Percentiles rank a stretch among this genome's conserved stretches.
phyloP scores from a whole-genome alignment of 176 grass and related monocot species.

The Guadua angustifolia region DNA sequence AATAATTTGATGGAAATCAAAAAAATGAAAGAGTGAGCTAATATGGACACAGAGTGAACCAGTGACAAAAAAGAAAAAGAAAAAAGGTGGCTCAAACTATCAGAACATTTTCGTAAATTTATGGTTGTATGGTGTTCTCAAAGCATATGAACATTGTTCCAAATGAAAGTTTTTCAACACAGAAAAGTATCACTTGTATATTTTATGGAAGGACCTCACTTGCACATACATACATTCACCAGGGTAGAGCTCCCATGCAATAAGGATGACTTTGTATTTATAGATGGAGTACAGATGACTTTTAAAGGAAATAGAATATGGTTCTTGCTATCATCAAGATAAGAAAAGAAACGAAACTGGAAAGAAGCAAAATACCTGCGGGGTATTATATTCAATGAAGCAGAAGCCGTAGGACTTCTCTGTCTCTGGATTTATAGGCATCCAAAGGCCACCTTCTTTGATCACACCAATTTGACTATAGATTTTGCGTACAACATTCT shows the following conservation, averaged over 20 bases:
- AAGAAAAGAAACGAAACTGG: not conserved
- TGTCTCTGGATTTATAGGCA: constrained; percentile 76
- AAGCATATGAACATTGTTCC: not conserved
- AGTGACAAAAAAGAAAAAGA: not conserved
- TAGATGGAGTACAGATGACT: constrained; percentile 2
- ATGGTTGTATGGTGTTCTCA: not conserved
- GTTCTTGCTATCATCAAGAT: not conserved
- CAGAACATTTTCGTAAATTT: not conserved
- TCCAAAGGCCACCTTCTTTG: constrained; percentile 86
- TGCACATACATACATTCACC: not conserved
- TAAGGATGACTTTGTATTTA: not conserved
- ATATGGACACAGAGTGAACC: not conserved
- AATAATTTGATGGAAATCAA: not conserved
- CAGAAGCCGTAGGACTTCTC: constrained; percentile 84
- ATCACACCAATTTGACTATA: constrained; percentile 77
- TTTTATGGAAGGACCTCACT: not conserved
- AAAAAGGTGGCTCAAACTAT: not conserved
- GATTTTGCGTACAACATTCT: constrained; percentile 79
- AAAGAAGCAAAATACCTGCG: constrained; percentile 59
- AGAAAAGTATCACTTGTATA: not conserved
- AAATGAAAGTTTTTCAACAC: not conserved
- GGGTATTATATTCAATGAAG: constrained; percentile 81
- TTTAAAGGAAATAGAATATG: constrained; percentile 13
- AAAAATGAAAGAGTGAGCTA: not conserved
- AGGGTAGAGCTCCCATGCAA: not conserved